Evolutionary conservation across 106 monocot genomes (phyloP).

Genomic region (Xerophyta viscosa): DNA sequence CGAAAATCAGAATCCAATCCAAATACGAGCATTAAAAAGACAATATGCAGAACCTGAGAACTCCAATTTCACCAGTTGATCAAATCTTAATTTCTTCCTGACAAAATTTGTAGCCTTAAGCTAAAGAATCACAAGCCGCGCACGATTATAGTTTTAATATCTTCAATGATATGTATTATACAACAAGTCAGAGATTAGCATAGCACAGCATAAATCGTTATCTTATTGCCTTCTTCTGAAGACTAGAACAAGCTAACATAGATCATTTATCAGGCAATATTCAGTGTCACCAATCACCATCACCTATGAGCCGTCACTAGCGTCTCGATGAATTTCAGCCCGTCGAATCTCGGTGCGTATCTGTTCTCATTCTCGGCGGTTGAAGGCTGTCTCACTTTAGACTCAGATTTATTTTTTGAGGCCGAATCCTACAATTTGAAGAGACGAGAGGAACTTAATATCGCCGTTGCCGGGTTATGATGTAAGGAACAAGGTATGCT

Average conservation of each 20-base stretch:
- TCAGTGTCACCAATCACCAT: background rate
- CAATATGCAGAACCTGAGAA: too few relatives aligned
- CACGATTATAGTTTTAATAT: background rate
- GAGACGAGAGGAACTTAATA: background rate
- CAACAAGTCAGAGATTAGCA: background rate
- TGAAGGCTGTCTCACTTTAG: background rate
- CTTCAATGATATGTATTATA: too few relatives aligned
- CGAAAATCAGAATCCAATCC: too few relatives aligned
- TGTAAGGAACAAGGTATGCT: background rate
- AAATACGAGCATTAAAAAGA: too few relatives aligned
- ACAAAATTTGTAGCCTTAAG: background rate
- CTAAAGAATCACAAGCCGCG: background rate
- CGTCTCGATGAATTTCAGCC: slow-evolving; percentile 7
- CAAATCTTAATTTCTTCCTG: too few relatives aligned
- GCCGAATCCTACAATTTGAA: background rate
- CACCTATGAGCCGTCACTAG: slow-evolving; percentile 9
- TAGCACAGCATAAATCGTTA: background rate
- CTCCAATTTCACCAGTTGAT: too few relatives aligned
- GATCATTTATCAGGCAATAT: background rate
- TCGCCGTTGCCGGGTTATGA: too few relatives aligned
- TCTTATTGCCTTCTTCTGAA: background rate
- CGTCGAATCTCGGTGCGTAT: slow-evolving; percentile 5
- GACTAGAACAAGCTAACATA: background rate
- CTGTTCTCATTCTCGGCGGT: background rate
- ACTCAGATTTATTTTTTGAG: background rate